phyloP scores from a whole-genome alignment of 345 rosid genomes.

The Eucalyptus globulus region DNA sequence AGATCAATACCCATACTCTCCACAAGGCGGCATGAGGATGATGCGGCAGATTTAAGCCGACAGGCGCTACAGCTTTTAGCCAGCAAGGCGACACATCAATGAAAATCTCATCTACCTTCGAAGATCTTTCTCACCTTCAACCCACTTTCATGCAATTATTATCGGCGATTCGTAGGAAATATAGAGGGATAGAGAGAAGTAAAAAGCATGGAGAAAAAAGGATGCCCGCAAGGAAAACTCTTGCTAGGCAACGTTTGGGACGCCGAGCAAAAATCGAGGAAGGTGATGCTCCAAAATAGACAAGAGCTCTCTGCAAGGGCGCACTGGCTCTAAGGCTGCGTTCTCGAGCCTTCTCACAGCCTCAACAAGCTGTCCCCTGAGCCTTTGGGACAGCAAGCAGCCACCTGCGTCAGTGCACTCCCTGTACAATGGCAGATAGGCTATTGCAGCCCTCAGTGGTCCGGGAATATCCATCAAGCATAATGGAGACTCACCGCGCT shows the following conservation, averaged over 20 bases:
- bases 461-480: conserved; percentile 64
- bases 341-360: conserved; percentile 66
- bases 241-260: not conserved
- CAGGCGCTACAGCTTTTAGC: not conserved
- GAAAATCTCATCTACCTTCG: not conserved
- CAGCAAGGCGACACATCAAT: not conserved
- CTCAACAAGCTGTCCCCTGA: conserved; percentile 82
- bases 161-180: not conserved
- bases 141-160: not conserved
- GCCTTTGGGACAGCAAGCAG: conserved; percentile 50
- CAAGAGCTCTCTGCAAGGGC: conserved; percentile 45
- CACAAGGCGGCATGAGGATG: not conserved
- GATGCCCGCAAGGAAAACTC: not conserved
- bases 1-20: not conserved
- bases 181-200: not conserved
- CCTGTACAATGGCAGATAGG: conserved; percentile 78
- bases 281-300: conserved; percentile 68
- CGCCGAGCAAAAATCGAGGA: conserved; percentile 54
- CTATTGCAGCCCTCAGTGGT: conserved; percentile 66
- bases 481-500: conserved; percentile 61
- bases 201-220: not conserved
- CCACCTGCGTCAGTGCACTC: conserved; percentile 62
- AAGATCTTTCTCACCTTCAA: not conserved
- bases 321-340: conserved; percentile 22
- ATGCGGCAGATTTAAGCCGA: not conserved